Evolutionary conservation across 108 stramenopile species (phyloP).

Genomic region (Pseudonitzschia multiseries): DNA sequence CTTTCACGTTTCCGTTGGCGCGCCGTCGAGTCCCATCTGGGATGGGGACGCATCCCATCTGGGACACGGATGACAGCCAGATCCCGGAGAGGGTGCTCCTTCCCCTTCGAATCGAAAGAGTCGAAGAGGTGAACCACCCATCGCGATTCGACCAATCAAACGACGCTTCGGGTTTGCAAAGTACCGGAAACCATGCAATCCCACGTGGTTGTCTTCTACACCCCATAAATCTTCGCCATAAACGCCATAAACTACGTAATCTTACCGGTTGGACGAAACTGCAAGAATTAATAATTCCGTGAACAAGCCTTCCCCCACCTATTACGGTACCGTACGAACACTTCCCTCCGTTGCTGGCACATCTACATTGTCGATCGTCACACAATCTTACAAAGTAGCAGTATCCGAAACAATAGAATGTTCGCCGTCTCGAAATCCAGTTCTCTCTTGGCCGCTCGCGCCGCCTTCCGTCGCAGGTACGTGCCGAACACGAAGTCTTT

Average conservation of each 20-base stretch:
- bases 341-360: not conserved
- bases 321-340: too few species aligned
- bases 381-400: not conserved
- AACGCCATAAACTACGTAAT: too few species aligned
- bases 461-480: slow-evolving; percentile 41
- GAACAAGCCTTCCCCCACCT: too few species aligned
- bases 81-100: too few species aligned
- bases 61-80: too few species aligned
- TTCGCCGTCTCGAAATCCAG: slow-evolving; percentile 36
- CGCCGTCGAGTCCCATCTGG: not conserved
- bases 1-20: not conserved
- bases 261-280: not conserved
- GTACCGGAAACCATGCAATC: not conserved
- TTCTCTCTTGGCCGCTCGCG: slow-evolving; percentile 31
- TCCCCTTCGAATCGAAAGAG: not conserved
- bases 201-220: not conserved
- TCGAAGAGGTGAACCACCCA: not conserved
- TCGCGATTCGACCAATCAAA: not conserved
- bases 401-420: slow-evolving; percentile 16
- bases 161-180: not conserved
- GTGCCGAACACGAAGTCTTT: too few species aligned
- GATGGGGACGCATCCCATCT: too few species aligned
- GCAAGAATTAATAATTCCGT: not conserved
- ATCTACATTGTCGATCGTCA: not conserved
- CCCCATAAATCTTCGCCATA: too few species aligned